Base-by-base conservation (phyloP, 208 protist species). In the Crithidia thermophila region DNA sequence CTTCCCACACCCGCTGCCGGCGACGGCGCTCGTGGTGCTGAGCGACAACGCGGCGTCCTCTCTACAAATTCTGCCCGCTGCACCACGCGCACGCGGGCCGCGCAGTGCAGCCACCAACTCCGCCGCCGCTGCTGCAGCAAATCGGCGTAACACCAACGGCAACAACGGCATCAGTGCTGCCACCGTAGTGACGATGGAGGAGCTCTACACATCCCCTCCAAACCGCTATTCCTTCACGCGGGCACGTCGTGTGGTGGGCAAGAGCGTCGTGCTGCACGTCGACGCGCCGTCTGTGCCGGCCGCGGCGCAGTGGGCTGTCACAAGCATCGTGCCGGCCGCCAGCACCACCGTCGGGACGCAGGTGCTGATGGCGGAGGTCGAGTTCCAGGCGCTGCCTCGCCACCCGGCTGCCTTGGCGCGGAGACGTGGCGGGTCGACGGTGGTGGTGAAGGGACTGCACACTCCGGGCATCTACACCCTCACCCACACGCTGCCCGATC, bases 391-490 rank as follows among this genome's bases (percentile, higher is more conserved):
- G 28, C 67, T 89, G 51, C 55, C 43, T 7, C 81, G 68, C 25
- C 73, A 90, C 69, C 75, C 61, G 3, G 78, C 58, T 16, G 82
- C 81, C 1, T 6, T 89, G 31, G 75, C 68, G 11, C 59, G 78
- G 14, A 77, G 79, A 13, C 25, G 64, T 9, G 80, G 79, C n/a
- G 90, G 87, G 13, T 67, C 81, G 7, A 89, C 85, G 5, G 87
- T 71, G 10, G 67, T 86, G 33, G 73, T 94, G 43, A 74, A 58
- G 7, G 82, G 82, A 13, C 72, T 96, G 46, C 36, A 52, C 23
- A 81, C 74, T 9, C 84, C 88, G 10, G 91, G 91, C 3, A 67
- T 96, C 10, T 96, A 96, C 77, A 90, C 80, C 20, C 68, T 96
- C 36, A 64, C 49, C 3, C 80, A 91, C 75, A 28, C 63, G 25